Conservation (phyloP, 1,284 basidiomycete genomes). For the Ustanciosporium gigantosporum region DNA sequence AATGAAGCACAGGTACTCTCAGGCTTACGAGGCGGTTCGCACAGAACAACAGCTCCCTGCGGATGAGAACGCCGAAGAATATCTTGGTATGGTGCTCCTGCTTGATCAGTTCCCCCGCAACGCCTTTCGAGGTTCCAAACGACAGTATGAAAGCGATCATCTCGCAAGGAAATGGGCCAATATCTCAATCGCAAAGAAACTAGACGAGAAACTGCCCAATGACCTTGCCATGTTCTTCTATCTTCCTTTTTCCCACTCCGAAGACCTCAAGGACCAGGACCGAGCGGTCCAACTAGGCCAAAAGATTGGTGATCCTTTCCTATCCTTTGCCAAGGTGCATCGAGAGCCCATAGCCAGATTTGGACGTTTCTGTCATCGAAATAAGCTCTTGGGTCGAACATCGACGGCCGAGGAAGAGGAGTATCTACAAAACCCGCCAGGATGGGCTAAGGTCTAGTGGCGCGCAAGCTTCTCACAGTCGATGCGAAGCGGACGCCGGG, state of each 20-base stretch:
- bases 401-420: constrained; percentile 17
- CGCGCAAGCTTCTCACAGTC: too few relatives aligned
- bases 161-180: constrained; percentile 23
- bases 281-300: constrained; percentile 13
- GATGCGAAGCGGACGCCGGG: too few relatives aligned
- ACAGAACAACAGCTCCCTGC: constrained; percentile 1
- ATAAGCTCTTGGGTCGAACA: constrained; percentile 11
- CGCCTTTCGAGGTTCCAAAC: constrained; percentile 13
- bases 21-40: constrained; percentile 11
- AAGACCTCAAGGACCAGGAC: constrained; percentile 20
- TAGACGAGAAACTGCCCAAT: constrained; percentile 8
- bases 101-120: constrained; percentile 32
- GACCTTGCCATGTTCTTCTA: constrained; percentile 15
- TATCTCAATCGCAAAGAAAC: constrained; percentile 7
- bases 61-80: constrained; percentile 3
- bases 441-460: constrained; percentile 20
- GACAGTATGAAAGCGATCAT: constrained; percentile 18
- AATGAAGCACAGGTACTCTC: constrained; percentile 11
- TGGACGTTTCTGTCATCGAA: constrained; percentile 29
- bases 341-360: constrained; percentile 16
- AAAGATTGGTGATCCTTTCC: constrained; percentile 12
- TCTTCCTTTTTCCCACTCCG: constrained; percentile 25
- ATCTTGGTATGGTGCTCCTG: constrained; percentile 30
- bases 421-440: constrained; percentile 9
- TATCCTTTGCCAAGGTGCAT: constrained; percentile 14